Conservation (phyloP, 768 basidiomycete genomes). For the Boletus rufocinnamomeus region DNA sequence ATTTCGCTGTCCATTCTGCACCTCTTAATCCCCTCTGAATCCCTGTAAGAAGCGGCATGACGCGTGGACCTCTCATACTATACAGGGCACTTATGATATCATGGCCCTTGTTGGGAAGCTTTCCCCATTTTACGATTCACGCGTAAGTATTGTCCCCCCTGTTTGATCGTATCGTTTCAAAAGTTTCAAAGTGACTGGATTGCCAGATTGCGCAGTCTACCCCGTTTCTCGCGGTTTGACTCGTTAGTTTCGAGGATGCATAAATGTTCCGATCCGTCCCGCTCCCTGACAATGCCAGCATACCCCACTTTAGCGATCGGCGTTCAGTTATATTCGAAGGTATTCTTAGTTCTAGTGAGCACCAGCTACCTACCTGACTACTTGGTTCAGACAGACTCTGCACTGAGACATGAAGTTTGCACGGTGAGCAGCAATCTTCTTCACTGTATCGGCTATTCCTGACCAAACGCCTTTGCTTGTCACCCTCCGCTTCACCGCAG, state of each 20-base stretch:
- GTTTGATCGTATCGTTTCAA: constrained; percentile 9
- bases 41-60: neutral
- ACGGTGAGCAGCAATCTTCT: constrained; percentile 39
- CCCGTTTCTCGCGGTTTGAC: neutral
- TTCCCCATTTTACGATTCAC: neutral
- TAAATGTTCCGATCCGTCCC: constrained; percentile 17
- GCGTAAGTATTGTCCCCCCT: neutral
- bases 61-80: neutral
- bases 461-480: neutral
- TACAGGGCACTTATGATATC: neutral
- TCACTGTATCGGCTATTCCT: neutral
- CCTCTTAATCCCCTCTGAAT: neutral
- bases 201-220: neutral
- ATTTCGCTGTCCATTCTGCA: neutral
- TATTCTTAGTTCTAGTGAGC: neutral
- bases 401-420: constrained; percentile 56
- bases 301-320: neutral
- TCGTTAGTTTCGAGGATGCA: constrained; percentile 8
- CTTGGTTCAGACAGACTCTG: neutral
- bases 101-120: constrained; percentile 1
- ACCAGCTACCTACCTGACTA: neutral
- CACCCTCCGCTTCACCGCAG: constrained; percentile 35
- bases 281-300: neutral
- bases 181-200: constrained; percentile 17
- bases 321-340: neutral